Conservation (phyloP, 2,329 filamentous ascomycete genomes). For the Madurella mycetomatis region DNA sequence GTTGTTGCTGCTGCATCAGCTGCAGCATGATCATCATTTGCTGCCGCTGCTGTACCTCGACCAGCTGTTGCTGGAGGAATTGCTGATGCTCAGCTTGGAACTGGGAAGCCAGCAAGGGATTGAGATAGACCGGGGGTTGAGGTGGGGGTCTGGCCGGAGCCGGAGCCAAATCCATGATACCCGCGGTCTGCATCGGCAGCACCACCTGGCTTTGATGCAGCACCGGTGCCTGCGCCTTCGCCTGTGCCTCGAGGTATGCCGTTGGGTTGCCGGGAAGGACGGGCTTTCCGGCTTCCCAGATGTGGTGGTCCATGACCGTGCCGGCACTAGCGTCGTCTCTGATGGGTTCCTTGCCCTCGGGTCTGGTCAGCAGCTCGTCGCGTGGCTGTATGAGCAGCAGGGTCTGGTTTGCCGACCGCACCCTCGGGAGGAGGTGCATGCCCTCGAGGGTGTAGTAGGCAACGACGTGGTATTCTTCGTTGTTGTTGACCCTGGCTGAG, state of each 20-base stretch:
- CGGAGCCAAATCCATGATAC: neutral
- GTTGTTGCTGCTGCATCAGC: too few species aligned
- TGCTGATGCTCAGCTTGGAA: too few species aligned
- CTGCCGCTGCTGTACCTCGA: too few species aligned
- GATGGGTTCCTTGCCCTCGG: neutral
- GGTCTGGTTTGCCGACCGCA: neutral
- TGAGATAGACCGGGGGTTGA: too few species aligned
- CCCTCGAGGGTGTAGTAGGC: conserved; percentile 85
- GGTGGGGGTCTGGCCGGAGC: too few species aligned
- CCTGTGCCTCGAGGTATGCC: too few species aligned
- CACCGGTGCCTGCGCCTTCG: neutral
- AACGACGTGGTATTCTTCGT: conserved; percentile 77
- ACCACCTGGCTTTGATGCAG: neutral
- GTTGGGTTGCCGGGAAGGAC: neutral
- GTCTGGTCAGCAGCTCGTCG: neutral
- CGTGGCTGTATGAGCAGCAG: neutral
- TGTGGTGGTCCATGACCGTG: neutral
- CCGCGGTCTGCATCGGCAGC: neutral
- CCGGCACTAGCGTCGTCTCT: neutral
- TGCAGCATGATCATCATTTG: too few species aligned
- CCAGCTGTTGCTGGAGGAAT: too few species aligned
- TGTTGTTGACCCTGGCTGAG: conserved; percentile 69
- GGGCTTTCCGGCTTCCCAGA: neutral
- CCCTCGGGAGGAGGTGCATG: conserved; percentile 40
- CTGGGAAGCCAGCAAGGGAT: too few species aligned